phyloP scores from a whole-genome alignment of 495 filamentous ascomycete species.

The Pyrenula massariospora region DNA sequence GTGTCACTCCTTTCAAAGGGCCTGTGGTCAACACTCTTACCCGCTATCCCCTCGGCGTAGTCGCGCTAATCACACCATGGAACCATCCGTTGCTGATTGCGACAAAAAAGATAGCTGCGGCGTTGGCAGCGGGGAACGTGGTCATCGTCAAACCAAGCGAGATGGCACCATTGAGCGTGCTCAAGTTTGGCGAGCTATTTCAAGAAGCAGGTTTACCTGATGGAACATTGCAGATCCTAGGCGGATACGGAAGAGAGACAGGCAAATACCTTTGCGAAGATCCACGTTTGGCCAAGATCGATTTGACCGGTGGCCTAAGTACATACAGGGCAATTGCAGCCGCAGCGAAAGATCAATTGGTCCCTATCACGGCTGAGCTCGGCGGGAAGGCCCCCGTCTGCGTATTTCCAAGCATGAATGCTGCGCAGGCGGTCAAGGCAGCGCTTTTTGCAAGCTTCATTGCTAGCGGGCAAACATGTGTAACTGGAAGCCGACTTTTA shows the following conservation, averaged over 20 bases:
- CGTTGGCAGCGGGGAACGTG: constrained; percentile 50
- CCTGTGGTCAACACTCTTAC: constrained; percentile 51
- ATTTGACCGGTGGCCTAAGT: constrained; percentile 43
- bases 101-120: constrained; percentile 50
- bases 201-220: constrained; percentile 42
- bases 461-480: constrained; percentile 50
- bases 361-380: constrained; percentile 44
- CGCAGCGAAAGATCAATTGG: constrained; percentile 36
- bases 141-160: constrained; percentile 53
- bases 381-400: constrained; percentile 50
- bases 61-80: constrained; percentile 53
- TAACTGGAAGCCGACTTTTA: constrained; percentile 47
- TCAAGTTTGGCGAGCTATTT: constrained; percentile 38
- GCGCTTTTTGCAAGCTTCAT: constrained; percentile 48
- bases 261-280: constrained; percentile 43
- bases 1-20: constrained; percentile 47
- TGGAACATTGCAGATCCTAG: constrained; percentile 45
- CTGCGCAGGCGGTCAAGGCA: constrained; percentile 41
- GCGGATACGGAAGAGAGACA: constrained; percentile 39
- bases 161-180: constrained; percentile 44
- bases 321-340: constrained; percentile 35
- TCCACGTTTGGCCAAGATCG: constrained; percentile 44
- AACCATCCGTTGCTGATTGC: constrained; percentile 54
- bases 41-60: constrained; percentile 48
- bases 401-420: constrained; percentile 37